A percentile compares a stretch with the other conserved stretches of the same genome.
Evolutionary conservation across 139 green algal genomes (phyloP).

Genomic region (Auxenochlorella pyrenoidosa): DNA sequence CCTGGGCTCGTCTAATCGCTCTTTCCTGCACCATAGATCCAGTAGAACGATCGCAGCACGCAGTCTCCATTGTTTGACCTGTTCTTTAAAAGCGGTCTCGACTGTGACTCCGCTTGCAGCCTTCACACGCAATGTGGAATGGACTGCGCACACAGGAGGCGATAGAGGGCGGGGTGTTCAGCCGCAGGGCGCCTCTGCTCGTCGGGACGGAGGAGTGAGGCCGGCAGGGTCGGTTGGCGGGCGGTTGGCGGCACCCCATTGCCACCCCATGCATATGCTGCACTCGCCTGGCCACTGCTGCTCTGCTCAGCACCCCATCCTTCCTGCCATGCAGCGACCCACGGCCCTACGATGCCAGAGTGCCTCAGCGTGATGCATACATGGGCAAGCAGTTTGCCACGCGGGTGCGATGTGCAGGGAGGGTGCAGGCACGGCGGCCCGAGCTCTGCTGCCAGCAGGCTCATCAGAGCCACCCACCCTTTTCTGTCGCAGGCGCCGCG

Average conservation of each 20-base stretch:
- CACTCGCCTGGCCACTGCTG: neutral
- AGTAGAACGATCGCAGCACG: no score
- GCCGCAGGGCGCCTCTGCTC: neutral
- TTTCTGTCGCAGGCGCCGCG: no score
- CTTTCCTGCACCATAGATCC: no score
- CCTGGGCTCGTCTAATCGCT: no score
- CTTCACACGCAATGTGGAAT: neutral
- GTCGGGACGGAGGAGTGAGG: slow-evolving; percentile 29
- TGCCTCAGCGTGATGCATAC: slow-evolving; percentile 51
- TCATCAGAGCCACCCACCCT: no score
- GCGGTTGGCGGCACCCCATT: neutral
- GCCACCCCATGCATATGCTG: neutral
- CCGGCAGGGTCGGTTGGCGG: no score
- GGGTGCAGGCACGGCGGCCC: neutral
- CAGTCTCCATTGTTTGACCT: neutral
- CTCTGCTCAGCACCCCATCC: neutral
- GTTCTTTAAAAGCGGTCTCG: neutral
- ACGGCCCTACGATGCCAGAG: slow-evolving; percentile 43
- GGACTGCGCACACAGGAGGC: slow-evolving; percentile 27
- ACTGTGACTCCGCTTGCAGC: neutral
- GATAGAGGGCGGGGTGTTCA: slow-evolving; percentile 13
- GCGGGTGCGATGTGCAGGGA: neutral
- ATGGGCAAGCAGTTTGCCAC: slow-evolving; percentile 75
- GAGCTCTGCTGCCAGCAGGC: no score
- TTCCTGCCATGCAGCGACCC: neutral